These are phyloP conservation scores for Cladosporium sp. DNA, from an alignment of 2,329 filamentous ascomycete species.

Conservation along the genomic window DNA sequence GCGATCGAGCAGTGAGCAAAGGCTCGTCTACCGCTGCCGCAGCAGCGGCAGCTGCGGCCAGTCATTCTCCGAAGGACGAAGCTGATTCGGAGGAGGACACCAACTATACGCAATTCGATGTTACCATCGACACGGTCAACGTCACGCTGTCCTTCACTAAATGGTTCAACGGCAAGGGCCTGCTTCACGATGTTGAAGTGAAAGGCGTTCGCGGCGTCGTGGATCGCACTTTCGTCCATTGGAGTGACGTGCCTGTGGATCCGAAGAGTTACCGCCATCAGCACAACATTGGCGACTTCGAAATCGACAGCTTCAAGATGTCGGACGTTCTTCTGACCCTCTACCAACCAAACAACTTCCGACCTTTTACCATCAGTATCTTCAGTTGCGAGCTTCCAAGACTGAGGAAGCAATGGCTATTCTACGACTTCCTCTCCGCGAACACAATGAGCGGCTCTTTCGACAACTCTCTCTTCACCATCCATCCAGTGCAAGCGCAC, in stretches of 20 bases:
- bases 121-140: conserved; percentile 91
- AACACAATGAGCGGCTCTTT: conserved; percentile 95
- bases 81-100: conserved; percentile 71
- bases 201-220: conserved; percentile 89
- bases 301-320: conserved; percentile 94
- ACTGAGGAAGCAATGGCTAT: conserved; percentile 90
- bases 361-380: conserved; percentile 93
- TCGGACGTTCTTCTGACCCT: conserved; percentile 88
- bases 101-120: conserved; percentile 96
- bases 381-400: conserved; percentile 92
- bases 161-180: conserved; percentile 96
- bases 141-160: conserved; percentile 96
- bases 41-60: conserved; percentile 69
- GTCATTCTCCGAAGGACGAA: conserved; percentile 37
- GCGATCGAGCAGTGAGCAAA: conserved; percentile 61
- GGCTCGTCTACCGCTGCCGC: conserved; percentile 80
- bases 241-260: conserved; percentile 63
- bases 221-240: conserved; percentile 72
- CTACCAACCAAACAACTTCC: conserved; percentile 81
- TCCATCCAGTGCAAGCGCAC: conserved; percentile 88
- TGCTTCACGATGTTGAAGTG: conserved; percentile 86
- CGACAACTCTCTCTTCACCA: conserved; percentile 93
- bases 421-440: conserved; percentile 93
- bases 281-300: conserved; percentile 87
- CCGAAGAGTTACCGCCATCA: conserved; percentile 82